phyloP scores from a whole-genome alignment of 2,329 filamentous ascomycete species.

The Aureobasidium mangrovei region DNA sequence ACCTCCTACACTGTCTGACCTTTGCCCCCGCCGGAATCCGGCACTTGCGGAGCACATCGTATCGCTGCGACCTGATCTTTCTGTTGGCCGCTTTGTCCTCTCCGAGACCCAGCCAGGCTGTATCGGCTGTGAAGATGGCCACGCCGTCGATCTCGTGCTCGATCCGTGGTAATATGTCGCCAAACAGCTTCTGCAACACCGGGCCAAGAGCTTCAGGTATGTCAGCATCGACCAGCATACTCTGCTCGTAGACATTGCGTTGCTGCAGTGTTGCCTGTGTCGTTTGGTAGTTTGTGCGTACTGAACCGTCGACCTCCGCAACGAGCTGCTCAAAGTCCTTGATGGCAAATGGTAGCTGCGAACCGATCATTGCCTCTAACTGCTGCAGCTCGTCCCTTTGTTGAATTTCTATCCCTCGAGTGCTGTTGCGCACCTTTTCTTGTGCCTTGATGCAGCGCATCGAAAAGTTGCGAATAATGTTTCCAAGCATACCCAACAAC shows the following conservation, averaged over 20 bases:
- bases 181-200: constrained; percentile 41
- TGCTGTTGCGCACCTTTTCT: constrained; percentile 26
- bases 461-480: constrained; percentile 42
- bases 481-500: constrained; percentile 61
- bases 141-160: constrained; percentile 54
- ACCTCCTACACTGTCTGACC: constrained; percentile 36
- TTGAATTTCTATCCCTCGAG: not conserved
- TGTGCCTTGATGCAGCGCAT: constrained; percentile 13
- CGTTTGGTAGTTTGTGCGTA: constrained; percentile 48
- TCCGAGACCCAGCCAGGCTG: constrained; percentile 55
- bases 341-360: constrained; percentile 39
- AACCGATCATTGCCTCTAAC: constrained; percentile 28
- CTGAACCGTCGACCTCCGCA: constrained; percentile 55
- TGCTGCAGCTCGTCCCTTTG: not conserved
- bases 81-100: constrained; percentile 46
- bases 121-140: constrained; percentile 65
- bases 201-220: constrained; percentile 44
- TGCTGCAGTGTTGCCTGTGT: constrained; percentile 32
- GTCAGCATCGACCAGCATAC: constrained; percentile 43
- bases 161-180: constrained; percentile 46
- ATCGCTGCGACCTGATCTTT: constrained; percentile 52
- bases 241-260: constrained; percentile 42
- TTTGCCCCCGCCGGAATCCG: constrained; percentile 28
- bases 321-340: constrained; percentile 40
- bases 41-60: constrained; percentile 48